A percentile compares a stretch with the other conserved stretches of the same genome.
Evolutionary conservation across 2,329 filamentous ascomycete genomes (phyloP).

Genomic region (Fusarium bactridioides): DNA sequence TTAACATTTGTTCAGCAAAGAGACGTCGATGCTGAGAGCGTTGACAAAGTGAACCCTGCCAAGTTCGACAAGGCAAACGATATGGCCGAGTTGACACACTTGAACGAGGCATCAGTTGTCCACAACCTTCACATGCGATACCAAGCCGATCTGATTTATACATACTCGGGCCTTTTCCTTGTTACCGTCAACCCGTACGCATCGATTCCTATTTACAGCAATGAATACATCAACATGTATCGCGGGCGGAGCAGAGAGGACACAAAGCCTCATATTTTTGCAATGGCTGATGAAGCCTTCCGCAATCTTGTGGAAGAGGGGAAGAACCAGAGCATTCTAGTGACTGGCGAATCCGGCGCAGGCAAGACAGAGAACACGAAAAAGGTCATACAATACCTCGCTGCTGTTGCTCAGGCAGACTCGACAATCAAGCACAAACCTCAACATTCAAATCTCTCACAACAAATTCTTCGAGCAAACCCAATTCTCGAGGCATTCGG

Average conservation of each 20-base stretch:
- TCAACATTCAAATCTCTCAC: slow-evolving; percentile 84
- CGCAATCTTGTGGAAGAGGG: slow-evolving; percentile 95
- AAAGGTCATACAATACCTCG: slow-evolving; percentile 98
- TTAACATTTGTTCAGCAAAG: slow-evolving; percentile 69
- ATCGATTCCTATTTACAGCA: slow-evolving; percentile 90
- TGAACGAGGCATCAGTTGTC: slow-evolving; percentile 97
- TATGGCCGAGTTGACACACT: slow-evolving; percentile 97
- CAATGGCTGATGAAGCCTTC: slow-evolving; percentile 96
- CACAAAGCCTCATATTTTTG: slow-evolving; percentile 96
- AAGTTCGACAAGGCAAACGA: slow-evolving; percentile 99
- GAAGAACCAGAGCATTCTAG: slow-evolving; percentile 95
- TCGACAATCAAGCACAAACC: slow-evolving; percentile 68
- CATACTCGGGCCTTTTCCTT: slow-evolving; percentile 95
- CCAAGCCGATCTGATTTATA: slow-evolving; percentile 95
- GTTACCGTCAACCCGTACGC: slow-evolving; percentile 98
- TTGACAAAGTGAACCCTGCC: slow-evolving; percentile 98
- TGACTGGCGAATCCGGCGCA: slow-evolving; percentile 96
- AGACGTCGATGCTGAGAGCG: slow-evolving; percentile 83
- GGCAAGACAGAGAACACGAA: slow-evolving; percentile 99
- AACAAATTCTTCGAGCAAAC: slow-evolving; percentile 95
- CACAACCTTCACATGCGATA: slow-evolving; percentile 97
- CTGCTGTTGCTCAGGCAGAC: slow-evolving; percentile 89
- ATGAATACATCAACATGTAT: slow-evolving; percentile 99
- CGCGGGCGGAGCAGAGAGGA: slow-evolving; percentile 90
- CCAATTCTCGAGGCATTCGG: slow-evolving; percentile 98